A percentile compares a stretch with the other conserved stretches of the same genome.
Conservation (phyloP, 805 yeast genomes). For the Torulaspora franciscae region DNA sequence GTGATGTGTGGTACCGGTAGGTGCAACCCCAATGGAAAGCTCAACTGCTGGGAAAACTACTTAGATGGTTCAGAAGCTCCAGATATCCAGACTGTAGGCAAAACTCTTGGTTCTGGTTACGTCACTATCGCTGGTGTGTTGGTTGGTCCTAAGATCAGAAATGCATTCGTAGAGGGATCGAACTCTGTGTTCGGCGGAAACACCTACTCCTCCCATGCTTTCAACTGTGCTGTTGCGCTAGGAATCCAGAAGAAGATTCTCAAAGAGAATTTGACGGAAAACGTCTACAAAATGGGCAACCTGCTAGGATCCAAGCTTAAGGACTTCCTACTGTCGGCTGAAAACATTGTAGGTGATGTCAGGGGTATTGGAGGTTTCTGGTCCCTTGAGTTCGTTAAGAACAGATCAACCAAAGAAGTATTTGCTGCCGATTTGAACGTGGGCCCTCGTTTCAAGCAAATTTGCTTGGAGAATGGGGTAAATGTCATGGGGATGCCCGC, state of each 20-base stretch:
- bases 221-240: slow-evolving; percentile 44
- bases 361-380: slow-evolving; percentile 62
- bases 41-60: slow-evolving; percentile 45
- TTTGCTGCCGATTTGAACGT: slow-evolving; percentile 38
- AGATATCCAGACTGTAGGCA: slow-evolving; percentile 47
- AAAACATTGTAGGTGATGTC: slow-evolving; percentile 49
- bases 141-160: slow-evolving; percentile 40
- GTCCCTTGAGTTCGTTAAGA: slow-evolving; percentile 52
- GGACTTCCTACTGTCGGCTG: slow-evolving; percentile 30
- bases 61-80: slow-evolving; percentile 39
- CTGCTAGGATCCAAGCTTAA: slow-evolving; percentile 39
- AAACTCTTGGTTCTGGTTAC: slow-evolving; percentile 47
- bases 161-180: slow-evolving; percentile 38
- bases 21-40: slow-evolving; percentile 39
- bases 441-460: slow-evolving; percentile 35
- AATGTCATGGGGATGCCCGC: slow-evolving; percentile 46
- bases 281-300: slow-evolving; percentile 42
- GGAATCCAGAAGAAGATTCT: slow-evolving; percentile 44
- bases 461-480: slow-evolving; percentile 44
- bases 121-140: slow-evolving; percentile 46
- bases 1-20: slow-evolving; percentile 57
- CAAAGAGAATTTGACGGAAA: slow-evolving; percentile 36
- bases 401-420: slow-evolving; percentile 47
- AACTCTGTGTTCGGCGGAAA: slow-evolving; percentile 44
- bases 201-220: slow-evolving; percentile 46